Base-by-base conservation (phyloP, 371 early-diverging fungal genomes). In the Mortierella polycephala region DNA sequence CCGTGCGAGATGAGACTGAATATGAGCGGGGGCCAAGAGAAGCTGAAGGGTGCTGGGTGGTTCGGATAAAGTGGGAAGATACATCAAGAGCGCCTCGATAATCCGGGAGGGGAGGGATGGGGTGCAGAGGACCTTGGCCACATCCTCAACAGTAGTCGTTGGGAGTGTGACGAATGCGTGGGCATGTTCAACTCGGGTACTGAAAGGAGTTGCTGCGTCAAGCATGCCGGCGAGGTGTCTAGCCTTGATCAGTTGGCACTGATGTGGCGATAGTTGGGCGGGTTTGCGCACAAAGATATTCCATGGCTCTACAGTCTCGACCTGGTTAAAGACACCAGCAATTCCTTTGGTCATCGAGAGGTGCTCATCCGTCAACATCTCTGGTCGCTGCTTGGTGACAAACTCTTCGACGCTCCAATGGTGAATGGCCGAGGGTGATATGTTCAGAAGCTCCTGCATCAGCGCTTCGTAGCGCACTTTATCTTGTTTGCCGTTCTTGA, bases 81-180 rank as follows among this genome's bases (percentile, higher is more conserved):
- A 79, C 80, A 79, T 79, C 57, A 79, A 30, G 4, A 79, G 56
- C 0, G 74, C 74, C 50, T 79, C 80, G 5, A 58, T 55, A 44
- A 79, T 69, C 16, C 80, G 69, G 6, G 80, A 73, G 0, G 80
- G 80, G 6, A 79, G 63, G 12, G 73, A 69, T 0, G 80, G 80
- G 0, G 69, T 72, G 11, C 60, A 56, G 13, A 79, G 70, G 5
- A 57, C 67, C 3, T 63, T 60, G 53, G 80, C 80, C 7, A 79
- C 60, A 41, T 79, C 70, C 49, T 72, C 74, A 7, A 79, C 67
- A 2, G 69, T 73, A 11, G 74, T 73, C 1, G 66, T 73, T 1
- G 80, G 80, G n/a, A 79, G 51, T 14, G 39, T 12, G 7, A 79
- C 42, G 57, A 73, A 79, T 14, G 60, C 41, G 44, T 73, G 55